Percentiles rank a stretch among this genome's conserved stretches.
Conservation (phyloP, 148 eudicot genomes). For the Vaccinium darrowii region DNA sequence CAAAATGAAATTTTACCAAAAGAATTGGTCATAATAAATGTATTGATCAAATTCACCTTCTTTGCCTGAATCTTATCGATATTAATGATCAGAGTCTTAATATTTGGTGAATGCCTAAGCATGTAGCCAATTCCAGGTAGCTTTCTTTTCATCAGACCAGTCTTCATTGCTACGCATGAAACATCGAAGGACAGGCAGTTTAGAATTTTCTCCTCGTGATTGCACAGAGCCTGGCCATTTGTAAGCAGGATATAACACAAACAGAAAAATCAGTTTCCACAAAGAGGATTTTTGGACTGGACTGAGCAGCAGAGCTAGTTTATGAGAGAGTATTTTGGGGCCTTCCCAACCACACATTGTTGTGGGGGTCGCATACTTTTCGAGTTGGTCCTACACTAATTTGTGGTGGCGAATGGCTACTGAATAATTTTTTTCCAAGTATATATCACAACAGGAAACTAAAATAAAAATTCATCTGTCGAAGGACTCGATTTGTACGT, state of each 20-base stretch:
- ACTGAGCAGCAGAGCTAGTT: no score
- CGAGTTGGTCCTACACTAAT: no score
- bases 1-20: neutral
- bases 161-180: neutral
- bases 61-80: neutral
- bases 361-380: no score
- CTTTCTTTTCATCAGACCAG: slow-evolving; percentile 8
- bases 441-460: no score
- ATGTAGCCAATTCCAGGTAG: slow-evolving; percentile 15
- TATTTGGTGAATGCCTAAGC: slow-evolving; percentile 15
- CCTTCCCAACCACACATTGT: no score
- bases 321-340: no score
- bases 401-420: no score
- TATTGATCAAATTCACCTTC: neutral
- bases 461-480: no score
- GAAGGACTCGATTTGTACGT: neutral
- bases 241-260: neutral
- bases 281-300: no score
- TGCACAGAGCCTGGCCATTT: neutral
- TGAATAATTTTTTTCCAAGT: no score
- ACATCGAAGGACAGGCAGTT: neutral
- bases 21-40: neutral
- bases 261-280: neutral
- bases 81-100: slow-evolving; percentile 9
- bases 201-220: no score